phyloP scores from a whole-genome alignment of 768 basidiomycete genomes.

The Pisolithus tinctorius region DNA sequence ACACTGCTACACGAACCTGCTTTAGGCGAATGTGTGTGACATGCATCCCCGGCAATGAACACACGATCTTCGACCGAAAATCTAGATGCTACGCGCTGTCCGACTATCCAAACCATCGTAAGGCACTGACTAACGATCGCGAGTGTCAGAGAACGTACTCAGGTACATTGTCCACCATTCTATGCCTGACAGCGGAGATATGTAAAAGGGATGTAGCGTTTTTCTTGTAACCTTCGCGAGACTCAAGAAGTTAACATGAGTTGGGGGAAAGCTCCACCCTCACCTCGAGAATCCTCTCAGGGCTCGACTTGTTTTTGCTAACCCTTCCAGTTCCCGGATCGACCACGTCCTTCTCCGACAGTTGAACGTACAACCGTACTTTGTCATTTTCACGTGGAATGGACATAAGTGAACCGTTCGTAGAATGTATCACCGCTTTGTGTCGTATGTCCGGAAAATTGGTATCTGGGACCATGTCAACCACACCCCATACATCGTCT shows the following conservation, averaged over 20 bases:
- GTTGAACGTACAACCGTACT: slow-evolving; percentile 66
- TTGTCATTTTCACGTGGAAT: slow-evolving; percentile 68
- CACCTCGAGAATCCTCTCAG: slow-evolving; percentile 49
- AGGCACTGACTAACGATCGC: neutral
- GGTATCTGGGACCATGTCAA: slow-evolving; percentile 63
- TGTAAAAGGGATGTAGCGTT: slow-evolving; percentile 49
- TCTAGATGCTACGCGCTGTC: slow-evolving; percentile 64
- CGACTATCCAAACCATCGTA: slow-evolving; percentile 36
- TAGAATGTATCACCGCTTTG: slow-evolving; percentile 58
- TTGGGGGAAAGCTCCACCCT: slow-evolving; percentile 5
- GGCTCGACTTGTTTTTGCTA: slow-evolving; percentile 46
- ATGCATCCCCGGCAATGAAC: slow-evolving; percentile 75
- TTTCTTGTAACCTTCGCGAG: slow-evolving; percentile 43
- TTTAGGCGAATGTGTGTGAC: slow-evolving; percentile 64
- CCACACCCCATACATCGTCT: slow-evolving; percentile 82
- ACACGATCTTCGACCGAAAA: slow-evolving; percentile 56
- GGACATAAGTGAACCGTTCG: slow-evolving; percentile 61
- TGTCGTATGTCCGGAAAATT: slow-evolving; percentile 75
- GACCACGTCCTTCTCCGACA: slow-evolving; percentile 42
- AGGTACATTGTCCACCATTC: slow-evolving; percentile 74
- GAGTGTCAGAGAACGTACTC: slow-evolving; percentile 34
- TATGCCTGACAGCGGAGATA: slow-evolving; percentile 40
- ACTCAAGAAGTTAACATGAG: neutral
- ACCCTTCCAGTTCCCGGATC: slow-evolving; percentile 43
- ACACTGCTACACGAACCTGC: slow-evolving; percentile 34